Conservation (phyloP, 2,329 filamentous ascomycete species). For the Myriosclerotinia scirpicola region DNA sequence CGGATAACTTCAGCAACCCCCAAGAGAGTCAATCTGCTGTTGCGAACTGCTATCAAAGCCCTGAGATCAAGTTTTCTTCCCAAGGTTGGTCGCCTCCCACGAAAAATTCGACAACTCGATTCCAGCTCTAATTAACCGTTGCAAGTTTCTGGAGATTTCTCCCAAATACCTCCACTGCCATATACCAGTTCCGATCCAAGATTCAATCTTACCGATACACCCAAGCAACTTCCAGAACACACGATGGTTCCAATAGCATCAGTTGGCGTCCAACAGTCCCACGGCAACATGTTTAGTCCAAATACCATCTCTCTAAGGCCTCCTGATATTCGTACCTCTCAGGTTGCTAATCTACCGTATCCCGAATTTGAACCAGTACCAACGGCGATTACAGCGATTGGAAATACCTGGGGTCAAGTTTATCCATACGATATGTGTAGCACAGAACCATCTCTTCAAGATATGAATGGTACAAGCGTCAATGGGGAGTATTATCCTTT, state of each 20-base stretch:
- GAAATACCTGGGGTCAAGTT: not conserved
- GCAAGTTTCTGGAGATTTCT: not conserved
- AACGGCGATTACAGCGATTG: not conserved
- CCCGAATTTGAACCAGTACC: conserved; percentile 1
- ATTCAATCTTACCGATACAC: not conserved
- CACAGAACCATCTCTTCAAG: not conserved
- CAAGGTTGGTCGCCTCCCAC: conserved; percentile 2
- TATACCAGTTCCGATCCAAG: not conserved
- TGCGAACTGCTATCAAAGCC: not conserved
- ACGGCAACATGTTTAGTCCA: not conserved
- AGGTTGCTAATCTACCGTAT: not conserved
- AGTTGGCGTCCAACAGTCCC: not conserved
- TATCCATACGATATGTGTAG: not conserved
- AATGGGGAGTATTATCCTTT: not conserved
- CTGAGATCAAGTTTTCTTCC: not conserved
- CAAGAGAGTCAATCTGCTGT: conserved; percentile 5
- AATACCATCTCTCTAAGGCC: not conserved
- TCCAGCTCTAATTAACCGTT: not conserved
- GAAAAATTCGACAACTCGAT: not conserved
- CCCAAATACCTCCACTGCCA: not conserved
- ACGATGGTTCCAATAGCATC: not conserved
- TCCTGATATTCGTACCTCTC: not conserved
- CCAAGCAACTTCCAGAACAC: not conserved
- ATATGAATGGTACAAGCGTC: not conserved
- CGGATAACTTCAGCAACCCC: conserved; percentile 18